A percentile compares a stretch with the other conserved stretches of the same genome.
phyloP scores from a whole-genome alignment of 23 red algal species.

The Cyanidioschyzon merolae region DNA sequence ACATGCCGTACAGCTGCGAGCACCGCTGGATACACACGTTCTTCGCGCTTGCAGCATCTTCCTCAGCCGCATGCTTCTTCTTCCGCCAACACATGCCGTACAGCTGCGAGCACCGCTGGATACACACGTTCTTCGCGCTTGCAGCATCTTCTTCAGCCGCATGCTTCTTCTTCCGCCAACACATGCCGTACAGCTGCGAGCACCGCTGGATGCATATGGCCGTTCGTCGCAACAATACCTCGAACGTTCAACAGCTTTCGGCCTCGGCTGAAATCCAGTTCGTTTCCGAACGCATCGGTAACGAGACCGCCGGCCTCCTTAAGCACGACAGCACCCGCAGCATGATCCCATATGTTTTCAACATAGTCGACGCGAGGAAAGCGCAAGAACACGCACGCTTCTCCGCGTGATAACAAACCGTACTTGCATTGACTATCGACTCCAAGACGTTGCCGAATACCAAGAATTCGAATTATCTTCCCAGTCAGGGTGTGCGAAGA shows the following conservation, averaged over 20 bases:
- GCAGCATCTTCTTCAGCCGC: too few relatives aligned
- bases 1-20: too few relatives aligned
- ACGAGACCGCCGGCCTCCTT: slow-evolving; percentile 78
- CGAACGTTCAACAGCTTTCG: slow-evolving; percentile 67
- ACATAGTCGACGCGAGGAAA: slow-evolving; percentile 76
- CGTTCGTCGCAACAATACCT: slow-evolving; percentile 78
- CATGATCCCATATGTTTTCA: slow-evolving; percentile 99
- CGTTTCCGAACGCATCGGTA: slow-evolving; percentile 61
- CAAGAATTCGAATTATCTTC: slow-evolving; percentile 52
- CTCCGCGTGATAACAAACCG: slow-evolving; percentile 69
- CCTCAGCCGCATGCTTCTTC: too few relatives aligned
- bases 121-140: slow-evolving; percentile 26
- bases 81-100: slow-evolving; percentile 16
- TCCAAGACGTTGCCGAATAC: slow-evolving; percentile 45
- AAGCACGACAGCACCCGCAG: slow-evolving; percentile 66
- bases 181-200: slow-evolving; percentile 25
- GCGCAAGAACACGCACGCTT: slow-evolving; percentile 71
- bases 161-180: slow-evolving; percentile 7
- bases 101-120: slow-evolving; percentile 19
- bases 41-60: too few relatives aligned
- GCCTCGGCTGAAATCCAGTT: slow-evolving; percentile 70
- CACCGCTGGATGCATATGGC: slow-evolving; percentile 27
- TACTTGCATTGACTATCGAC: slow-evolving; percentile 93
- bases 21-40: too few relatives aligned
- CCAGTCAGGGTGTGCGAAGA: slow-evolving; percentile 54